Evolutionary conservation across 345 rosid genomes (phyloP), one percentile per base, ranked within the genome.

Genomic region (Citrus medica): DNA sequence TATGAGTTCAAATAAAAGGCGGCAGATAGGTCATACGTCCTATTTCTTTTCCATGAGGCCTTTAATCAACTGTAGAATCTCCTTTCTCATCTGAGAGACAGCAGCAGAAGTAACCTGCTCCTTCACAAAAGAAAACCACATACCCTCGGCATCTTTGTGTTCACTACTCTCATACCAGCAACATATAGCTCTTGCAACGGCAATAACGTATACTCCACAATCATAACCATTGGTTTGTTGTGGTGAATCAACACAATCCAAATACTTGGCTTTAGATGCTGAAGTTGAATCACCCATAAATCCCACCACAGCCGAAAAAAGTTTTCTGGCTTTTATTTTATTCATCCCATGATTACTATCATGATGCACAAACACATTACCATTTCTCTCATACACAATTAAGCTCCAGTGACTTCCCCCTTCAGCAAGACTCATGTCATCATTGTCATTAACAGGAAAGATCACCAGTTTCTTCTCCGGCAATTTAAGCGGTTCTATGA

Each of bases 351-450:
- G 60, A 12, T 42, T 82, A 88, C 97, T 93, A 71, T 91, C 98
- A 25, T 92, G 98, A 84, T 93, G 99, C 80, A 91, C 84, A 81
- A 92, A 93, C 63, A 80, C 69, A 84, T 89, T 84, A 38, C 84
- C 86, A 28, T 72, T 80, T 83, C 85, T 86, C 78, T 85, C 76
- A 62, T 88, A 92, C 16, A 86, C 96, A 40, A 93, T 90, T 65
- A 93, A 83, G 82, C 94, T 95, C 98, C 99, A 95, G 58, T 93
- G 98, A 32, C 77, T 85, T 72, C 98, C 98, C 1, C 99, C 97
- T 81, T 88, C 97, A 0, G 97, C 94, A 63, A 80, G 42, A 76
- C 75, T 86, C 69, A 93, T 90, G 51, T 95, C 85, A 5, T 55
- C 61, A 16, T 92, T 93, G 86, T 95, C 72, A 60, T 93, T 95